Percentiles rank a stretch among this genome's conserved stretches.
Evolutionary conservation across 208 protist species (phyloP).

Genomic region (Trypanosoma lewisi): DNA sequence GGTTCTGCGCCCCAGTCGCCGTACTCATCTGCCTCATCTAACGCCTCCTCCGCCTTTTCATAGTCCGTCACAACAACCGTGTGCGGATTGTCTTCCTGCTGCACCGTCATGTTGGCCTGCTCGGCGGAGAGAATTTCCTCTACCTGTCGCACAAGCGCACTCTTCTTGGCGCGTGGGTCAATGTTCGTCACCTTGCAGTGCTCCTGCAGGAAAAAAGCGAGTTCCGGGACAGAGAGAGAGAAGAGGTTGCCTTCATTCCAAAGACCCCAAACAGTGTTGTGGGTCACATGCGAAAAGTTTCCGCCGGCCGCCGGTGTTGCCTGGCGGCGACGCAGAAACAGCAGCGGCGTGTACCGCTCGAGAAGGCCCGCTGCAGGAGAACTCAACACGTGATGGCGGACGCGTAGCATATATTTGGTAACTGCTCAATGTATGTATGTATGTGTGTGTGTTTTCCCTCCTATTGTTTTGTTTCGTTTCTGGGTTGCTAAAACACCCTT

Average conservation of each 20-base stretch:
- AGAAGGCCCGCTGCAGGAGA: neutral
- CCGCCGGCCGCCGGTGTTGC: slow-evolving; percentile 9
- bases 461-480: no score
- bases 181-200: slow-evolving; percentile 43
- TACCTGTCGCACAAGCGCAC: slow-evolving; percentile 80
- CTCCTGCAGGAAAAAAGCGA: slow-evolving; percentile 65
- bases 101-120: slow-evolving; percentile 50
- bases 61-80: slow-evolving; percentile 60
- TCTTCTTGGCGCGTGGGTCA: slow-evolving; percentile 60
- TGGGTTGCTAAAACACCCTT: no score
- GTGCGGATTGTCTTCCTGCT: slow-evolving; percentile 36
- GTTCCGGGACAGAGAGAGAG: slow-evolving; percentile 80
- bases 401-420: slow-evolving; percentile 12
- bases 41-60: slow-evolving; percentile 69
- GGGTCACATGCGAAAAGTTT: slow-evolving; percentile 67
- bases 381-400: neutral
- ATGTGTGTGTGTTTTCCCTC: no score
- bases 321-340: neutral
- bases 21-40: slow-evolving; percentile 90
- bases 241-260: slow-evolving; percentile 94
- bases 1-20: slow-evolving; percentile 90
- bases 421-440: neutral
- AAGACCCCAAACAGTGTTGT: slow-evolving; percentile 82
- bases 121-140: slow-evolving; percentile 83
- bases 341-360: neutral